Evolutionary conservation across 768 basidiomycete genomes (phyloP).

Genomic region (Rhodotorula kratochvilovae): DNA sequence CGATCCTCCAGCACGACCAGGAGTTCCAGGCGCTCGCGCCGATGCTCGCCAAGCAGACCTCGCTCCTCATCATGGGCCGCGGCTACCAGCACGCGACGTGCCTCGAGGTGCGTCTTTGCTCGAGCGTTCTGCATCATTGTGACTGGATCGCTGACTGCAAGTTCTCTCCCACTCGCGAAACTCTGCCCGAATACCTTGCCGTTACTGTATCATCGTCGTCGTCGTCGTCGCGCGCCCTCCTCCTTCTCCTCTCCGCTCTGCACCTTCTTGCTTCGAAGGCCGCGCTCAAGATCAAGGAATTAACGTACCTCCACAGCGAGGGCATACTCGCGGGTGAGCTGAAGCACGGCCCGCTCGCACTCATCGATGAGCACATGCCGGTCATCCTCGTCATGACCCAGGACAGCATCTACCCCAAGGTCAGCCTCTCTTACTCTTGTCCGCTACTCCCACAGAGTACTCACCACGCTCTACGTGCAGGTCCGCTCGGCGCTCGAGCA

Average conservation of each 20-base stretch:
- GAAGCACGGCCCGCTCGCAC: conserved; percentile 95
- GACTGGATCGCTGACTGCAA: no score
- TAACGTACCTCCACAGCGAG: conserved; percentile 53
- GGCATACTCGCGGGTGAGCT: conserved; percentile 96
- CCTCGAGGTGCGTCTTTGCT: no score
- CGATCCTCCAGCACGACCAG: conserved; percentile 73
- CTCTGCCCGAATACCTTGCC: no score
- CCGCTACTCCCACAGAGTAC: no score
- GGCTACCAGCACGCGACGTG: conserved; percentile 99
- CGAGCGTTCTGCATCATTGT: no score
- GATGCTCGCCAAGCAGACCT: conserved; percentile 55
- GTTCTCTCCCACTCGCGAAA: no score
- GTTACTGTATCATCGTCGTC: no score
- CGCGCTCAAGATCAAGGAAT: conserved; percentile 97
- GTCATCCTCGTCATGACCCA: conserved; percentile 99
- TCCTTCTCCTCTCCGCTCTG: no score
- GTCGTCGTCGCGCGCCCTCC: no score
- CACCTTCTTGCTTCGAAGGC: no score
- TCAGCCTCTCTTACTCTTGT: conserved; percentile 45
- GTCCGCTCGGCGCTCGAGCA: conserved; percentile 67
- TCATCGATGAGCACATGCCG: conserved; percentile 72
- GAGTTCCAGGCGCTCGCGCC: conserved; percentile 74
- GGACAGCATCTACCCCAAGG: conserved; percentile 96
- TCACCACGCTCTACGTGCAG: conserved; percentile 48
- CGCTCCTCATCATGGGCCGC: conserved; percentile 85